Evolutionary conservation across 768 basidiomycete genomes (phyloP), one percentile per base, ranked within the genome.

Genomic region (Psilocybe tampanensis): DNA sequence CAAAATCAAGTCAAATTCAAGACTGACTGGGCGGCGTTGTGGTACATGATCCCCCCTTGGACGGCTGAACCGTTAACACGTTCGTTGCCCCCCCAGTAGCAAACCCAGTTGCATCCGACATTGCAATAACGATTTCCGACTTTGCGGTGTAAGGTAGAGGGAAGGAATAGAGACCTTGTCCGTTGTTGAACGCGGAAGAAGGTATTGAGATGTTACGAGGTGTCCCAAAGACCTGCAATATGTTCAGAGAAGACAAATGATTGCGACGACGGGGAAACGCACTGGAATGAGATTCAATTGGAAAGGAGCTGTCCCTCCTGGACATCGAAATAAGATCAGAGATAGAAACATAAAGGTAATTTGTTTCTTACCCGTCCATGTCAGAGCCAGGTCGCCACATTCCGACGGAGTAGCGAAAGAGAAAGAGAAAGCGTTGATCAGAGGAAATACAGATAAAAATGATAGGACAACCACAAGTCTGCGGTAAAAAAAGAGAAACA

Each of bases 61-160:
- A 76, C 9, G 70, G 52, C 39, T 77, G 82, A 15, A 85, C 83
- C 1, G 73, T 76, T 39, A 86, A 60, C 6, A 88, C 47, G 43
- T 69, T 54, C 9, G 83, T 79, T 22, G 76, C 75, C 21, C 88
- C 90, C 3, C 90, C 90, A 9, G 85, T 75, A 42, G 74, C 88
- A 66, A 86, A 90, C 1, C 88, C 89, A 23, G 80, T 81, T 17
- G 83, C 75, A 65, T 92, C 90, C 23, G 86, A 91, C 86, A 92
- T 88, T 33, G 83, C 78, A 18, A 86, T 56, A 12, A 90, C 48
- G 47, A 90, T 73, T 52, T 73, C 68, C 17, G 75, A 65, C 24
- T 64, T 71, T 8, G 73, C 64, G 12, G 66, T 26, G 44, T 86
- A 70, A 2, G 77, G 74, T 12, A 90, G 60, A 56, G 75, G 76